These are phyloP conservation scores for Didymella arachidicola DNA, from an alignment of 2,329 filamentous ascomycete species.

Conservation along the genomic window DNA sequence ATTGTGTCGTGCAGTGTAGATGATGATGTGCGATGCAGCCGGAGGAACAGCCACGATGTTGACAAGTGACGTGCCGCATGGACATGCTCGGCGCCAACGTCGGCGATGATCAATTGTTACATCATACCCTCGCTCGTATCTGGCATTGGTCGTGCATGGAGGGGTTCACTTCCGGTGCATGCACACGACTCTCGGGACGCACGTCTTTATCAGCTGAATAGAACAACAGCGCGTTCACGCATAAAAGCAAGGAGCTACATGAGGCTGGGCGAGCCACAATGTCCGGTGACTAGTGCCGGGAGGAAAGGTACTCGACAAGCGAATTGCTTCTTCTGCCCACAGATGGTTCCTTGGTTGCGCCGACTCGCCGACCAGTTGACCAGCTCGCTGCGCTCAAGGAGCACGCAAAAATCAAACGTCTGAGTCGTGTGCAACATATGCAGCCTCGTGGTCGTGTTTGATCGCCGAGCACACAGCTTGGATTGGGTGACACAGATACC, in stretches of 20 bases:
- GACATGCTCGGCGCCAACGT: slow-evolving; percentile 37
- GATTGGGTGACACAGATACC: slow-evolving; percentile 21
- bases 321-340: slow-evolving; percentile 20
- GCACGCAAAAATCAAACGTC: background rate
- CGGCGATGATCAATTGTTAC: slow-evolving; percentile 28
- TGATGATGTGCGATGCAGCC: slow-evolving; percentile 40
- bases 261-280: slow-evolving; percentile 22
- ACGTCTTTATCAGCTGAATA: slow-evolving; percentile 24
- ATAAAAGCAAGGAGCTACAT: slow-evolving; percentile 28
- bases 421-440: slow-evolving; percentile 23
- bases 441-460: slow-evolving; percentile 28
- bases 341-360: slow-evolving; percentile 1
- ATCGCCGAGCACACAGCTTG: slow-evolving; percentile 36
- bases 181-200: slow-evolving; percentile 14
- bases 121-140: slow-evolving; percentile 28
- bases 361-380: slow-evolving; percentile 15
- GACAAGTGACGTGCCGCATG: slow-evolving; percentile 27
- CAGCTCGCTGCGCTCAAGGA: slow-evolving; percentile 7
- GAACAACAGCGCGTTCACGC: slow-evolving; percentile 24
- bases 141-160: slow-evolving; percentile 1
- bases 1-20: slow-evolving; percentile 24
- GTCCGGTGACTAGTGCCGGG: slow-evolving; percentile 15
- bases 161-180: slow-evolving; percentile 15
- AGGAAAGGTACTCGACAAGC: slow-evolving; percentile 10
- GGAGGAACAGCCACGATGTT: slow-evolving; percentile 21